Percentiles rank a stretch among this genome's conserved stretches.
These are phyloP conservation scores for Zizania latifolia DNA, from an alignment of 176 grass and related monocot species.

Conservation along the genomic window DNA sequence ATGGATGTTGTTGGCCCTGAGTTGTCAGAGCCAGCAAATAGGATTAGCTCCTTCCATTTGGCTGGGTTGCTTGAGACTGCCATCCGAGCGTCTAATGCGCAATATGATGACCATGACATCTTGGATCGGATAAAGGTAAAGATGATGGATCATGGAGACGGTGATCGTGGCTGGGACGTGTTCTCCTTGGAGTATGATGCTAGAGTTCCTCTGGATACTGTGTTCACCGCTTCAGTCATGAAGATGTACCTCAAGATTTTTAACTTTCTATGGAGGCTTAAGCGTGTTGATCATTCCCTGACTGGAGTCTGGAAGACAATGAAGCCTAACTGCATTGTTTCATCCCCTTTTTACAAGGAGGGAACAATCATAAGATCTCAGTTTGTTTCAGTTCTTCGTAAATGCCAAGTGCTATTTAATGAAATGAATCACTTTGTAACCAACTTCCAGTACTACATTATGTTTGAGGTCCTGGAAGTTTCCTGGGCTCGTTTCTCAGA, in stretches of 20 bases:
- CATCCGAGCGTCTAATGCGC: constrained; percentile 80
- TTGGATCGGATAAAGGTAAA: constrained; percentile 87
- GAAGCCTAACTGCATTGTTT: constrained; percentile 94
- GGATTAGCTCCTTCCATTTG: constrained; percentile 90
- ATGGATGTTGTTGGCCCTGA: constrained; percentile 94
- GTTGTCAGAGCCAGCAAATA: constrained; percentile 90
- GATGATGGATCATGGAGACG: constrained; percentile 93
- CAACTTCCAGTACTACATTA: constrained; percentile 95
- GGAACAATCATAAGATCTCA: constrained; percentile 44
- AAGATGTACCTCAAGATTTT: constrained; percentile 93
- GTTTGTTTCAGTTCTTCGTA: constrained; percentile 77
- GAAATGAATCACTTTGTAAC: constrained; percentile 98
- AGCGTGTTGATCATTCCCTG: constrained; percentile 76
- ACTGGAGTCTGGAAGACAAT: constrained; percentile 87
- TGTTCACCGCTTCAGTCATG: constrained; percentile 92
- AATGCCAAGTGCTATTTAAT: constrained; percentile 91
- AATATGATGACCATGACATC: constrained; percentile 89
- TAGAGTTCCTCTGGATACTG: constrained; percentile 70
- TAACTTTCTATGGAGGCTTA: constrained; percentile 92
- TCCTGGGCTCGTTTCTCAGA: constrained; percentile 87
- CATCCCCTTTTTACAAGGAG: constrained; percentile 80
- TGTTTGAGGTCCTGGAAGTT: constrained; percentile 97
- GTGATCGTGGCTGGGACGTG: constrained; percentile 88
- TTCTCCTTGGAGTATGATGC: constrained; percentile 96
- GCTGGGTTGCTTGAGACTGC: constrained; percentile 82